These are phyloP conservation scores for Colletotrichum endophyticum DNA, from an alignment of 2,329 filamentous ascomycete genomes.

Conservation along the genomic window DNA sequence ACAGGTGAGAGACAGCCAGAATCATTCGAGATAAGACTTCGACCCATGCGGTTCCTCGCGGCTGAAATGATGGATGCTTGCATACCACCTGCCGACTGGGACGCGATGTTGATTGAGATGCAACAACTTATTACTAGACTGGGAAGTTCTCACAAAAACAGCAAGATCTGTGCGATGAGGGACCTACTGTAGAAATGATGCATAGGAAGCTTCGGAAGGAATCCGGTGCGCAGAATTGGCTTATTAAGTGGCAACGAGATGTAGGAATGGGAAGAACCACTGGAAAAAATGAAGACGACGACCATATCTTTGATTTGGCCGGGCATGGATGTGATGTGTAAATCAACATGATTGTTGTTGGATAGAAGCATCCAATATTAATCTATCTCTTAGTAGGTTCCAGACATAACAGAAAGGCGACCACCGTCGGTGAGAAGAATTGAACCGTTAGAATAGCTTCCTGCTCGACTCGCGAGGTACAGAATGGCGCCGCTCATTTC, in stretches of 20 bases:
- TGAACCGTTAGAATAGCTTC: conserved; percentile 69
- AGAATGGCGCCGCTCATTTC: conserved; percentile 69
- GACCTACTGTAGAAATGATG: background rate
- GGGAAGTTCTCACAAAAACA: background rate
- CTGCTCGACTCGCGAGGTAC: conserved; percentile 68
- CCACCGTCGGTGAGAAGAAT: conserved; percentile 69
- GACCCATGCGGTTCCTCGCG: background rate
- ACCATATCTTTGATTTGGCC: background rate
- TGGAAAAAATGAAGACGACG: background rate
- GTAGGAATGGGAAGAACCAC: background rate
- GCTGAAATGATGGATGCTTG: background rate
- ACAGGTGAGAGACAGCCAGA: background rate
- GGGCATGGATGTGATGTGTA: rapidly evolving
- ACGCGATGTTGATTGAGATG: background rate
- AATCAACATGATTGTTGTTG: rapidly evolving
- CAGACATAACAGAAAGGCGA: conserved; percentile 52
- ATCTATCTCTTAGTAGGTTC: background rate
- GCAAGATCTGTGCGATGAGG: background rate
- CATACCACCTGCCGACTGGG: background rate
- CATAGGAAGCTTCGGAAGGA: background rate
- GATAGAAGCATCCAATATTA: background rate
- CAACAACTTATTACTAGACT: background rate
- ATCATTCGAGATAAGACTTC: background rate
- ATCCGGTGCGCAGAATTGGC: background rate
- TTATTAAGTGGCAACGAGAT: background rate